These are phyloP conservation scores for Croton laevigatus DNA, from an alignment of 441 rosid species.

Conservation along the genomic window DNA sequence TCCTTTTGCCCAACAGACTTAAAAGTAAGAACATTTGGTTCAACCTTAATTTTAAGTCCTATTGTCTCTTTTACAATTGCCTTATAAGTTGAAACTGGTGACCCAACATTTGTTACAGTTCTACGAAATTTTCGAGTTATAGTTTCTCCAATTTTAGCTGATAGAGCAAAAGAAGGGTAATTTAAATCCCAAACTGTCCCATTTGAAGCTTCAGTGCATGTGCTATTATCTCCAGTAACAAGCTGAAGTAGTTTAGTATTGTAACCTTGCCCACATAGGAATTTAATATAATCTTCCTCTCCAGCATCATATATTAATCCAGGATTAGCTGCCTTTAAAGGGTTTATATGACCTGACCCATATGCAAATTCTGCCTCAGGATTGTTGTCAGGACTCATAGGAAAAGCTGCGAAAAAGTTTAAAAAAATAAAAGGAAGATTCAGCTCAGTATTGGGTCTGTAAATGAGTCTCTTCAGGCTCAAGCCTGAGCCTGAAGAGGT, in stretches of 20 bases:
- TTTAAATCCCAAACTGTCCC: conserved; percentile 53
- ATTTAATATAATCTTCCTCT: conserved; percentile 43
- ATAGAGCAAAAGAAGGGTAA: conserved; percentile 55
- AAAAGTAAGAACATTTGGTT: conserved; percentile 35
- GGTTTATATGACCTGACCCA: conserved; percentile 59
- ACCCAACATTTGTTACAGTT: conserved; percentile 57
- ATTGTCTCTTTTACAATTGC: conserved; percentile 23
- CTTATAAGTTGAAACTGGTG: conserved; percentile 32
- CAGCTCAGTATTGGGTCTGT: too few species aligned
- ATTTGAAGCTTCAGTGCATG: conserved; percentile 33
- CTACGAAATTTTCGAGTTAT: conserved; percentile 31
- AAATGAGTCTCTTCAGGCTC: too few species aligned
- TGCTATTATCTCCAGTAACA: conserved; percentile 36
- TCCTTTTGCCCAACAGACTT: conserved; percentile 31
- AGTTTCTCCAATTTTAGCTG: conserved; percentile 7
- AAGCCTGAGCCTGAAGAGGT: too few species aligned
- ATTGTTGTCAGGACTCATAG: conserved; percentile 27
- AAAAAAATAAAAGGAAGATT: too few species aligned
- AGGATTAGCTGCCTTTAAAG: conserved; percentile 35
- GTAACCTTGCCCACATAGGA: conserved; percentile 60
- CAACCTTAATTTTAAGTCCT: conserved; percentile 30
- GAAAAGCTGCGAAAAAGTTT: neutral
- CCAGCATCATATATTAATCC: conserved; percentile 60
- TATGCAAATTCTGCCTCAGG: conserved; percentile 46
- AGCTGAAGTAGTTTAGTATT: conserved; percentile 23